phyloP scores from a whole-genome alignment of 1,284 basidiomycete species.

The Porodaedalea pini region DNA sequence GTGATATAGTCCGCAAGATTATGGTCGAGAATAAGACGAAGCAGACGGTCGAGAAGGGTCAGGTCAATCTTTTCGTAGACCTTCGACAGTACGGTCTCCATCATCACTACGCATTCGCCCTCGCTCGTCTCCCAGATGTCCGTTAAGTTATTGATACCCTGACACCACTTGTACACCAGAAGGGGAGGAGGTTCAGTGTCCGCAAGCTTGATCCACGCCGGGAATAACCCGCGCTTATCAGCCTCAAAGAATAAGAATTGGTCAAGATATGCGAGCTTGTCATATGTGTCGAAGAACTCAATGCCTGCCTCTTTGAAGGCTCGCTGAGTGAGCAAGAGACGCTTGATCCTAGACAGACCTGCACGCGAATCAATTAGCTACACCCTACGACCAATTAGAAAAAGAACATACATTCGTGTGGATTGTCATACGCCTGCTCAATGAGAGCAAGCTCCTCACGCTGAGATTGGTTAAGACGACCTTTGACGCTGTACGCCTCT shows the following conservation, averaged over 20 bases:
- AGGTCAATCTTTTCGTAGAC: constrained; percentile 98
- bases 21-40: constrained; percentile 93
- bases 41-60: constrained; percentile 87
- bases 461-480: too few species aligned
- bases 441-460: too few species aligned
- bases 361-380: constrained; percentile 15
- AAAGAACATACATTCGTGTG: constrained; percentile 70
- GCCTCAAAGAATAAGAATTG: constrained; percentile 89
- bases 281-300: constrained; percentile 92
- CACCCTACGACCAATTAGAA: background rate
- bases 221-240: constrained; percentile 96
- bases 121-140: constrained; percentile 97
- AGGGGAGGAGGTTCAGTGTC: constrained; percentile 95
- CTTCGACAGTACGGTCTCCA: constrained; percentile 94
- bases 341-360: constrained; percentile 94
- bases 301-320: constrained; percentile 99
- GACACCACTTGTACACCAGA: constrained; percentile 96
- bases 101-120: constrained; percentile 94
- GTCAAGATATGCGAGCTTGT: constrained; percentile 94
- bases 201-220: constrained; percentile 95
- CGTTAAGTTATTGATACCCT: constrained; percentile 89
- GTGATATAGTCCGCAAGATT: constrained; percentile 98
- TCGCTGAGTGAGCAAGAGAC: constrained; percentile 89
- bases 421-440: too few species aligned
- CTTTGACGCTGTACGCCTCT: too few species aligned